Evolutionary conservation across 2,329 filamentous ascomycete genomes (phyloP).

Genomic region (Dactylellina sp.): DNA sequence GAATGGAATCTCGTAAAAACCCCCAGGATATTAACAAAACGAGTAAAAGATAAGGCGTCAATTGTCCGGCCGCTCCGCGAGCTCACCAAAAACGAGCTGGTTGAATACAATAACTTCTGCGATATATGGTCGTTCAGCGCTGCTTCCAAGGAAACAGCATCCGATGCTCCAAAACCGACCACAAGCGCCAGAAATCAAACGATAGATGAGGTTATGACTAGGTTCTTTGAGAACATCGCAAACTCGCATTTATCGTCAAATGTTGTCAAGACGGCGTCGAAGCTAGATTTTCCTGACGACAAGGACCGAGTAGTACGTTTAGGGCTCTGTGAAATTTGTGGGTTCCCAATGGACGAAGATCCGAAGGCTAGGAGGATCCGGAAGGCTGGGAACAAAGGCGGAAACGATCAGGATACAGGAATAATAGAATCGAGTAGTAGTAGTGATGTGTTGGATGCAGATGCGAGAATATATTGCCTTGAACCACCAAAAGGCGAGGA

Average conservation of each 20-base stretch:
- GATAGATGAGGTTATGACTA: slow-evolving; percentile 88
- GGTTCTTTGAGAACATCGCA: slow-evolving; percentile 78
- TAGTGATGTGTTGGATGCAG: slow-evolving; percentile 65
- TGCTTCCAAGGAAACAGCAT: slow-evolving; percentile 65
- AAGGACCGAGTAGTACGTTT: slow-evolving; percentile 26
- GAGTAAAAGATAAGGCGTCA: slow-evolving; percentile 5
- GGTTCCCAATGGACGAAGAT: slow-evolving; percentile 59
- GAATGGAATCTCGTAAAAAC: background rate
- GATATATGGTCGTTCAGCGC: slow-evolving; percentile 64
- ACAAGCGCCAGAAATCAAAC: slow-evolving; percentile 79
- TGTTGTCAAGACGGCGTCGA: slow-evolving; percentile 90
- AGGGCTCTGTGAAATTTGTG: slow-evolving; percentile 59
- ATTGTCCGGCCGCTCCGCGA: slow-evolving; percentile 87
- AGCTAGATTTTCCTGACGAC: slow-evolving; percentile 71
- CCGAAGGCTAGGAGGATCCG: slow-evolving; percentile 47
- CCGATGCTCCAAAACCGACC: slow-evolving; percentile 66
- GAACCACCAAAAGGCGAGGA: slow-evolving; percentile 61
- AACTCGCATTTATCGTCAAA: slow-evolving; percentile 75
- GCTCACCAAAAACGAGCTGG: slow-evolving; percentile 82
- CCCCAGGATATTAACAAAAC: background rate
- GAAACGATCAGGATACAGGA: slow-evolving; percentile 7
- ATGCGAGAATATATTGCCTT: slow-evolving; percentile 57
- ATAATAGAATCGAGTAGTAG: too few relatives aligned
- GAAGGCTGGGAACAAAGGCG: slow-evolving; percentile 48
- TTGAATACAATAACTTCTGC: slow-evolving; percentile 72